These are phyloP conservation scores for Trichoderma gracile DNA, from an alignment of 2,329 filamentous ascomycete genomes.

Conservation along the genomic window DNA sequence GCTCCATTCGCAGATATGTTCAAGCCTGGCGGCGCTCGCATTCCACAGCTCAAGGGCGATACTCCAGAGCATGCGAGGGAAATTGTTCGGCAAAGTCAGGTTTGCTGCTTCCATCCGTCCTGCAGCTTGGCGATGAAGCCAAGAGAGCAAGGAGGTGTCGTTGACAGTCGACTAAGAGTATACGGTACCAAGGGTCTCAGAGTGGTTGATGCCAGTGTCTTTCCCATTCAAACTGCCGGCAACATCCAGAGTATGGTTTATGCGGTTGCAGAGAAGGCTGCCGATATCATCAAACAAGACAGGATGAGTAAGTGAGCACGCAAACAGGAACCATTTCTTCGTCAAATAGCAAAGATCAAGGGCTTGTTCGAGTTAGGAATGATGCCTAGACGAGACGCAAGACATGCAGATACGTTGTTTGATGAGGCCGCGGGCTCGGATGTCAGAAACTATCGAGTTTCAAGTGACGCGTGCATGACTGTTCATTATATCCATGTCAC, in stretches of 20 bases:
- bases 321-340: neutral
- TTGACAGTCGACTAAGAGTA: constrained; percentile 45
- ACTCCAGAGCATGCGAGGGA: constrained; percentile 40
- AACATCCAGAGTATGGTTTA: constrained; percentile 39
- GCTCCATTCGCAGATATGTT: constrained; percentile 44
- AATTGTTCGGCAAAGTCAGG: constrained; percentile 39
- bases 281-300: constrained; percentile 38
- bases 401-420: too few relatives aligned
- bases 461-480: too few relatives aligned
- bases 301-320: neutral
- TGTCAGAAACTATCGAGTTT: too few relatives aligned
- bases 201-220: constrained; percentile 49
- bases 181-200: constrained; percentile 48
- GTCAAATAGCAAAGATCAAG: neutral
- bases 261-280: constrained; percentile 44
- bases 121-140: constrained; percentile 55
- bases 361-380: neutral
- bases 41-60: constrained; percentile 31
- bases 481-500: too few relatives aligned
- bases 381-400: too few relatives aligned
- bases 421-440: too few relatives aligned
- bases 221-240: constrained; percentile 45
- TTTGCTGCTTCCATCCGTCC: constrained; percentile 49
- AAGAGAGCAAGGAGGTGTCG: constrained; percentile 47
- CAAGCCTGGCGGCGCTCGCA: constrained; percentile 38